Evolutionary conservation across 23 red algal species (phyloP), one percentile per base, ranked within the genome.

Genomic region (Chondrus crispus): DNA sequence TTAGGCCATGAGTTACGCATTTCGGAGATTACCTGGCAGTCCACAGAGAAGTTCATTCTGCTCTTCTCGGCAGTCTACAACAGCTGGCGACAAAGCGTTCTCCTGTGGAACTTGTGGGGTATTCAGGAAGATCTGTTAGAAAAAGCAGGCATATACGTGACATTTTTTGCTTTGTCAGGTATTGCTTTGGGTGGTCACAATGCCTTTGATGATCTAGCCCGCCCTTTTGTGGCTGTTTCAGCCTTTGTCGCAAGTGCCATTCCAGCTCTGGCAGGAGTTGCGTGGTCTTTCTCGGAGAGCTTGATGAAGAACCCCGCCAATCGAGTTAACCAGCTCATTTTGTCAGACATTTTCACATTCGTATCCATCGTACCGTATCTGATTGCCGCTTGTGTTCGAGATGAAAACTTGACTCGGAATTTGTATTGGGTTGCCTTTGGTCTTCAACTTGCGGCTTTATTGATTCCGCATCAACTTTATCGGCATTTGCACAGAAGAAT

Each of bases 11-110:
- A 94, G 14, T 80, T 94, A 66, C 83, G 92, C 13, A 51, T 81
- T 46, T 69, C 37, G 47, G 68, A 22, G 28, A 80, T 80, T 26
- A 53, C 63, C 24, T 94, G 92, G 92, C 30, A 43, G 12, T 51
- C 62, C 38, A 71, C 88, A 20, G 92, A 94, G 83, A 94, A 94
- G 68, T 94, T 94, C 39, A 53, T 94, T 29, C 51, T 94, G 19
- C 57, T 94, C 12, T 94, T 94, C 74, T 62, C 47, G n/a, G 92
- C 92, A 32, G 58, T 94, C 29, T 88, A 94, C 53, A 51, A 22
- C 70, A 88, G 92, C 42, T 94, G 92, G 92, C 92, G 92, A 1
- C 46, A 41, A 37, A 43, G 80, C 13, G 57, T 88, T 29, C 51
- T 94, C 43, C 46, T 88, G 39, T 94, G 82, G 81, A 94, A 94